Evolutionary conservation across 2,329 filamentous ascomycete genomes (phyloP).

Genomic region (Ampelomyces quisqualis): DNA sequence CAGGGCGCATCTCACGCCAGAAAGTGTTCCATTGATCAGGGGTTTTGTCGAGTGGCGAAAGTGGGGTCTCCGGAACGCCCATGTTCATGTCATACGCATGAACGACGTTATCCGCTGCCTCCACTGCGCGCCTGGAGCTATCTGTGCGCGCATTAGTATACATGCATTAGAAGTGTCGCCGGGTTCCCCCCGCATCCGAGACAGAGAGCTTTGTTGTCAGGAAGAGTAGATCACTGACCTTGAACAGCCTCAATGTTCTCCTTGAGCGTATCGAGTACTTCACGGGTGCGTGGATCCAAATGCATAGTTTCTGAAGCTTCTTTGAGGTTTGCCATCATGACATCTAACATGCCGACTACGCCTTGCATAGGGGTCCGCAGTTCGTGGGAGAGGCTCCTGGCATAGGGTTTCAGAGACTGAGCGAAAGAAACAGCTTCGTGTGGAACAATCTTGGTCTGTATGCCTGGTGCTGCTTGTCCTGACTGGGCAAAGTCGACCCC

Average conservation of each 20-base stretch:
- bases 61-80: conserved; percentile 67
- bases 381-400: conserved; percentile 71
- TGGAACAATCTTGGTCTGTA: conserved; percentile 51
- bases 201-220: neutral
- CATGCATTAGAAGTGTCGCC: no score
- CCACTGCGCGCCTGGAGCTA: conserved; percentile 69
- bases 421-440: conserved; percentile 59
- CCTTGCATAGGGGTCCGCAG: conserved; percentile 74
- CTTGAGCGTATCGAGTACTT: conserved; percentile 63
- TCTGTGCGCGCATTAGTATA: conserved; percentile 48
- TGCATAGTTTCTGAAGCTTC: conserved; percentile 63
- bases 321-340: conserved; percentile 72
- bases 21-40: conserved; percentile 29
- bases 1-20: conserved; percentile 43
- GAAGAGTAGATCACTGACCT: conserved; percentile 51
- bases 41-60: conserved; percentile 44
- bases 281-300: conserved; percentile 52
- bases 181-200: neutral
- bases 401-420: conserved; percentile 69
- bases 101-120: conserved; percentile 73
- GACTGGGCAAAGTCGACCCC: conserved; percentile 49
- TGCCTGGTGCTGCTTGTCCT: conserved; percentile 20
- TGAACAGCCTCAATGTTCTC: conserved; percentile 71
- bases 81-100: conserved; percentile 75
- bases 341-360: conserved; percentile 73